Evolutionary conservation across 495 filamentous ascomycete genomes (phyloP), one percentile per base, ranked within the genome.

Genomic region (Xylaria sp.): DNA sequence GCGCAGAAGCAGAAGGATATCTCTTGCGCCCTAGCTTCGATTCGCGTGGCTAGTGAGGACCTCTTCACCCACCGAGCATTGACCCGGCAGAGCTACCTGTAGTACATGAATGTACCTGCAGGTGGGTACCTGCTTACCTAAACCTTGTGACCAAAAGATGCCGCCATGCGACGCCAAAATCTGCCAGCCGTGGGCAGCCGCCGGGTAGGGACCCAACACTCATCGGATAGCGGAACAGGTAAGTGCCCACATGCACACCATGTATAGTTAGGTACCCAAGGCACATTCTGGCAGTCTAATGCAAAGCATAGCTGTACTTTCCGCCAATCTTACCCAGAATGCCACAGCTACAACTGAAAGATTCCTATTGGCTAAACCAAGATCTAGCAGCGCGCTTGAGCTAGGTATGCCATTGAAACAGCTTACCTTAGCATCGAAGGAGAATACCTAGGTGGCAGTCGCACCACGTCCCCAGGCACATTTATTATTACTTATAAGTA

Each of bases 1-100:
- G 58, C 11, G 58, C 55, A 35, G 17, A n/a, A 19, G 58, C 55
- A 35, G 17, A n/a, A 19, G 33, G 15, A 33, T 21, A 15, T 58
- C 31, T 19, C 17, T 58, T 21, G 53, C 31, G 55, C 31, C 37
- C 31, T 26, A 59, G 31, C 31, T 59, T 57, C 14, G 53, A 57
- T 29, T 29, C 21, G 31, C 17, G 55, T 61, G 58, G 58, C 37
- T 61, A 37, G 58, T 61, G 57, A 37, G 17, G 17, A 59, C 57
- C 21, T 59, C 46, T 37, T 59, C 46, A 41, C 9, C 40, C 40
- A 11, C 40, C 40, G 8, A 8, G 40, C 40, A 41, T 41, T 50
- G 46, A n/a, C 46, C 46, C 15, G 9, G 43, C 43, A 46, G 35
- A 37, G 35, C 35, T 37, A n/a, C n/a, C n/a, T n/a, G n/a, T n/a